These are phyloP conservation scores for Diaporthe aspalathi DNA, from an alignment of 2,329 filamentous ascomycete genomes.

Conservation along the genomic window DNA sequence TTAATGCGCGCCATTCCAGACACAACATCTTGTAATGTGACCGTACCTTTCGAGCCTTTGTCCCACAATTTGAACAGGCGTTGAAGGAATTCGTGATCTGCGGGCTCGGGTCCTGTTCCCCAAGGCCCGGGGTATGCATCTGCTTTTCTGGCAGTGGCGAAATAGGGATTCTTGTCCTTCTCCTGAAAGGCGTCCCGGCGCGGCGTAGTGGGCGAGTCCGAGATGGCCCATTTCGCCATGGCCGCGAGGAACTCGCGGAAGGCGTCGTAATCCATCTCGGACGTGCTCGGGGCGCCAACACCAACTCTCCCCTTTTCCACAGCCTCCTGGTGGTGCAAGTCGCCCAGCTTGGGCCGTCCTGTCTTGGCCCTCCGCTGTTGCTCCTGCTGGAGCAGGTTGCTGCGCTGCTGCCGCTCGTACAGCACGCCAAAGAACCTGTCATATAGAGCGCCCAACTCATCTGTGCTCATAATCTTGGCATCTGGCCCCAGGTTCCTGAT, in stretches of 20 bases:
- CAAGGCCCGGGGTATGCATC: constrained; percentile 61
- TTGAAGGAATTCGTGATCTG: constrained; percentile 94
- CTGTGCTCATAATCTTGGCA: constrained; percentile 87
- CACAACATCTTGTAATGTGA: constrained; percentile 93
- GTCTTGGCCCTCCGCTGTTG: constrained; percentile 73
- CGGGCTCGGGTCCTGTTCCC: constrained; percentile 73
- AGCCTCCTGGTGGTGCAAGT: constrained; percentile 58
- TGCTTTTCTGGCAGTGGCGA: constrained; percentile 64
- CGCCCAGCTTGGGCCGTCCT: constrained; percentile 55
- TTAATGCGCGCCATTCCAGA: constrained; percentile 91
- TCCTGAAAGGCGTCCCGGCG: constrained; percentile 59
- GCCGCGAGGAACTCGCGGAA: constrained; percentile 94
- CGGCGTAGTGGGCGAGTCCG: constrained; percentile 79
- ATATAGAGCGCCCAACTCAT: constrained; percentile 90
- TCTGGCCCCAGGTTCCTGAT: constrained; percentile 96
- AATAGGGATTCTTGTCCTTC: constrained; percentile 69
- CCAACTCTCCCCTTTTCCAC: constrained; percentile 89
- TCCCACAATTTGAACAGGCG: constrained; percentile 92
- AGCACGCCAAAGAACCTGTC: constrained; percentile 93
- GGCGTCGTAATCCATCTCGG: constrained; percentile 95
- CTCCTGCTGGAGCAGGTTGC: constrained; percentile 81
- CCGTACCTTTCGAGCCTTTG: constrained; percentile 76
- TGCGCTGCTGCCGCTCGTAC: constrained; percentile 90
- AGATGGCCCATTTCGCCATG: constrained; percentile 92
- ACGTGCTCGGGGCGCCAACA: constrained; percentile 83